Evolutionary conservation across 2,329 filamentous ascomycete genomes (phyloP).

Genomic region (Fusarium sp.): DNA sequence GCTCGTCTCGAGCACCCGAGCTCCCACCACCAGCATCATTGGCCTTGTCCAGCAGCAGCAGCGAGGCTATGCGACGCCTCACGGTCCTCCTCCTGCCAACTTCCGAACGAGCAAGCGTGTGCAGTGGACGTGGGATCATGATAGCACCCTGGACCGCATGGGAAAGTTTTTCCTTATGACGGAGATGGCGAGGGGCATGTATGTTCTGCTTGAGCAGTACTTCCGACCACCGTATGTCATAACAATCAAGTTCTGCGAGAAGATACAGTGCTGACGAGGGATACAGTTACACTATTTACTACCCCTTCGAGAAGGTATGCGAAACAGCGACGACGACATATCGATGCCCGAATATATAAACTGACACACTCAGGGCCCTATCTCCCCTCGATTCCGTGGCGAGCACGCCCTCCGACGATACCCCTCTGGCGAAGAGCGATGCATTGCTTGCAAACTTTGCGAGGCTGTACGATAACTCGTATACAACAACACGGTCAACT

Average conservation of each 20-base stretch:
- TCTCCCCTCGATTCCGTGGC: slow-evolving; percentile 96
- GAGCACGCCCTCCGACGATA: slow-evolving; percentile 97
- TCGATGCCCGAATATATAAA: slow-evolving; percentile 7
- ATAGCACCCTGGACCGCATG: slow-evolving; percentile 82
- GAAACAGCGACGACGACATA: not conserved
- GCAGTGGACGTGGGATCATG: slow-evolving; percentile 83
- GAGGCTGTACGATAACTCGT: slow-evolving; percentile 72
- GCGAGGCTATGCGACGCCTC: slow-evolving; percentile 72
- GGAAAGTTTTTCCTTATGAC: slow-evolving; percentile 95
- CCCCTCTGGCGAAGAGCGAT: slow-evolving; percentile 96
- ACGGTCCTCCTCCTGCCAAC: slow-evolving; percentile 80
- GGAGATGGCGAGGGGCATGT: slow-evolving; percentile 98
- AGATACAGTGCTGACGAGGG: slow-evolving; percentile 25
- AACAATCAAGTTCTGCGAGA: not conserved
- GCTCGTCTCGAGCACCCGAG: slow-evolving; percentile 46
- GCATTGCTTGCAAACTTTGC: slow-evolving; percentile 99
- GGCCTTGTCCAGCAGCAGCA: slow-evolving; percentile 46
- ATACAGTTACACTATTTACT: slow-evolving; percentile 93
- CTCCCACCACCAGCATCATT: slow-evolving; percentile 29
- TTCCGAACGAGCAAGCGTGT: slow-evolving; percentile 81
- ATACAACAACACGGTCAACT: not conserved
- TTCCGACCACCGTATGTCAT: slow-evolving; percentile 92
- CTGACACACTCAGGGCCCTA: slow-evolving; percentile 73
- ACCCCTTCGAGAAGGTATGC: slow-evolving; percentile 92
- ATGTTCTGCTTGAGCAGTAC: slow-evolving; percentile 96